Evolutionary conservation across 495 filamentous ascomycete species (phyloP), one percentile per base, ranked within the genome.

Genomic region (Hyaloscypha variabilis): DNA sequence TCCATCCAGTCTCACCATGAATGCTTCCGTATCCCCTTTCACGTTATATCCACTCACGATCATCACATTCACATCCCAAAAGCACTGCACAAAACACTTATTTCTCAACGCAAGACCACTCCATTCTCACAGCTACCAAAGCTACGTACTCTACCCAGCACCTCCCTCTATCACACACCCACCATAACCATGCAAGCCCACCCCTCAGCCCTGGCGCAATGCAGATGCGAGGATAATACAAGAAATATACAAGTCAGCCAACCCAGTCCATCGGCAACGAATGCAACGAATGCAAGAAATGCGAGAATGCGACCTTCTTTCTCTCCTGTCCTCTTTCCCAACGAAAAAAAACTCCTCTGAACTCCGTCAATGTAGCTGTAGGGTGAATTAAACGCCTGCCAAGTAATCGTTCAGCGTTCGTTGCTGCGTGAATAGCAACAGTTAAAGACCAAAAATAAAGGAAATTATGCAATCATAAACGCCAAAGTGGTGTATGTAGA

Each of bases 321-420:
- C n/a, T n/a, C n/a, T n/a, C n/a, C n/a, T n/a, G n/a, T n/a, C n/a
- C n/a, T n/a, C n/a, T n/a, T 4, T 46, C 30, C 31, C 39, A 46
- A 46, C 17, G n/a, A n/a, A n/a, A n/a, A n/a, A 10, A 46, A 54
- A 25, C 51, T 17, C 51, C 51, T 54, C 51, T 28, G 51, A 54
- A 54, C 51, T 54, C 51, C 51, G 25, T 54, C 19, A 24, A 54
- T 54, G 51, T 46, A 46, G 39, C 4, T 17, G 39, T 19, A 34
- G 39, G 19, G 19, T 17, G 6, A 46, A 8, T 17, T 46, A 17
- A 46, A 46, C 39, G 39, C 39, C 39, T 11, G 19, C 8, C 39
- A 8, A 46, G 39, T 42, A 4, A 11, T 46, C 13, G 39, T 46
- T 19, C 11, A 46, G 39, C 39, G 39, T 46, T 46, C 39, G 6